Conservation (phyloP, 305 asterid species). For the Fraxinus dipetala region DNA sequence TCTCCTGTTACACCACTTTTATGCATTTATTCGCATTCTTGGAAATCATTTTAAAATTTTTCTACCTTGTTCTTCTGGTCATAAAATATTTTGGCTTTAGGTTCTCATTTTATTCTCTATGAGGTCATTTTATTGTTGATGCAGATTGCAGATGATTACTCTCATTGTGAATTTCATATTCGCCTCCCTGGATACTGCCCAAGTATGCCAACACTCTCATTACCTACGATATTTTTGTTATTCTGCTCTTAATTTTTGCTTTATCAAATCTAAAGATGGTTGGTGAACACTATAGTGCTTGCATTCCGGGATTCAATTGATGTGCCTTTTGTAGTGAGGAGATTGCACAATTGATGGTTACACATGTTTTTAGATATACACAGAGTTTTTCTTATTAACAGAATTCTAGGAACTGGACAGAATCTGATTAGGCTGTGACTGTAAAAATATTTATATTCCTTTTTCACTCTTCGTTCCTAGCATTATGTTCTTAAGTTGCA, state of each 20-base stretch:
- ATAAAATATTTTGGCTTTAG: neutral
- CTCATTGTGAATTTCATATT: slow-evolving; percentile 94
- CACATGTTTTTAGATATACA: neutral
- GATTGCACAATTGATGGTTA: slow-evolving; percentile 53
- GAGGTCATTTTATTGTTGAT: slow-evolving; percentile 11
- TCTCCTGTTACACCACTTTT: neutral
- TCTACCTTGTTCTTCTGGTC: neutral
- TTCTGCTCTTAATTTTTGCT: slow-evolving; percentile 7
- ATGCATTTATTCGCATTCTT: neutral
- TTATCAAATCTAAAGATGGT: slow-evolving; percentile 10
- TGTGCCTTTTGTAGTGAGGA: slow-evolving; percentile 94
- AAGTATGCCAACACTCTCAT: slow-evolving; percentile 46
- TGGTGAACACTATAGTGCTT: slow-evolving; percentile 61
- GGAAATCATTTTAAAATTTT: neutral
- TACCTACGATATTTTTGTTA: neutral
- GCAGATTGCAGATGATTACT: slow-evolving; percentile 93
- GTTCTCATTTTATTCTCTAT: neutral
- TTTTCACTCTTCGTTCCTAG: neutral
- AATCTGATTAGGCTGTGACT: neutral
- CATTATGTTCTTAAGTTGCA: neutral
- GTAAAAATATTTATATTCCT: neutral
- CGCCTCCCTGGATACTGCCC: slow-evolving; percentile 99
- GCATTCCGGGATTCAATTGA: slow-evolving; percentile 96
- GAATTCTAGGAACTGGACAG: neutral
- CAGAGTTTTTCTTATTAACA: neutral